Evolutionary conservation across 176 grass and related monocot genomes (phyloP).

Genomic region (Hordeum marinum): DNA sequence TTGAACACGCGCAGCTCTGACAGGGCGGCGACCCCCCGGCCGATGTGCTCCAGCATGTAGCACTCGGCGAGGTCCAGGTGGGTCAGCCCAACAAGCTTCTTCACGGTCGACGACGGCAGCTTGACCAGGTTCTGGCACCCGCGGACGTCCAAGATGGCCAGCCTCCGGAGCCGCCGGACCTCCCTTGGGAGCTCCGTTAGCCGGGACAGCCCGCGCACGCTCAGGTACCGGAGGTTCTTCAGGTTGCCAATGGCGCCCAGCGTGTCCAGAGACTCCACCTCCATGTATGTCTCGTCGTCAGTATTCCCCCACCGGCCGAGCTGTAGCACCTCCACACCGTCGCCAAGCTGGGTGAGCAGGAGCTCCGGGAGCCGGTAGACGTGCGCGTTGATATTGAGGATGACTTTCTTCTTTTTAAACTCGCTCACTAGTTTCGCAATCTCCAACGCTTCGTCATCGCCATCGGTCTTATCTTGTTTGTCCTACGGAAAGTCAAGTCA

Average conservation of each 20-base stretch:
- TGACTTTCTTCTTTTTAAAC: background rate
- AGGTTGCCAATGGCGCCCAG: background rate
- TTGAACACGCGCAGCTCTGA: slow-evolving; percentile 26
- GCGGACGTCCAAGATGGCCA: slow-evolving; percentile 29
- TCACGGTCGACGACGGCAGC: background rate
- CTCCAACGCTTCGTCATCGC: background rate
- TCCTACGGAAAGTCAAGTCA: background rate
- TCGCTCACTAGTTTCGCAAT: background rate
- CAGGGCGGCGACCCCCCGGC: background rate
- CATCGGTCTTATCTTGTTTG: background rate
- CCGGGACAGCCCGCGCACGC: slow-evolving; percentile 32
- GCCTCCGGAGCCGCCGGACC: background rate
- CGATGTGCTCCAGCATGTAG: slow-evolving; percentile 48
- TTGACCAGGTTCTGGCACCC: slow-evolving; percentile 39
- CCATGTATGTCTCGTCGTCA: slow-evolving; percentile 30
- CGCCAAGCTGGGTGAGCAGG: background rate
- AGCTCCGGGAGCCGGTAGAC: slow-evolving; percentile 12
- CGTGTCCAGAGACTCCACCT: background rate
- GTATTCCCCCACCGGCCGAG: slow-evolving; percentile 17
- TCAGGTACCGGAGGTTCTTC: slow-evolving; percentile 26
- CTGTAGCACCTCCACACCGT: background rate
- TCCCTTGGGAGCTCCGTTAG: slow-evolving; percentile 13
- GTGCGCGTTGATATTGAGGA: slow-evolving; percentile 32
- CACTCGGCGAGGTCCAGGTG: slow-evolving; percentile 47
- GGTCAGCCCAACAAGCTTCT: background rate